Evolutionary conservation across 805 yeast genomes (phyloP).

Genomic region (Torulaspora franciscae): DNA sequence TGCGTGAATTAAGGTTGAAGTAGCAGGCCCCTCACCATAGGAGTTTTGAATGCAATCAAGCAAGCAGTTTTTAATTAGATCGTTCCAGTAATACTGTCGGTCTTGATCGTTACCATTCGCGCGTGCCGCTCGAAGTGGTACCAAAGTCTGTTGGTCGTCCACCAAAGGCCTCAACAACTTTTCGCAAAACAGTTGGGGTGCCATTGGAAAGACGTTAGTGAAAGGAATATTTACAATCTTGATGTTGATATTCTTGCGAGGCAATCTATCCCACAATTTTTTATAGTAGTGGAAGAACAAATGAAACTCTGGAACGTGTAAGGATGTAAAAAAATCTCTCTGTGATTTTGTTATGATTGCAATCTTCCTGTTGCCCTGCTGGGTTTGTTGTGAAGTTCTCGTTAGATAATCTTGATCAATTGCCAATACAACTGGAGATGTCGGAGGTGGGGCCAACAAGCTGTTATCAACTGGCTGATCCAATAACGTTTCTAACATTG

Average conservation of each 20-base stretch:
- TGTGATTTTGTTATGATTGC: conserved; percentile 27
- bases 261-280: conserved; percentile 32
- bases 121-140: conserved; percentile 15
- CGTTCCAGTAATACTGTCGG: conserved; percentile 29
- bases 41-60: conserved; percentile 6
- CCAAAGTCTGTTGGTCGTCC: conserved; percentile 31
- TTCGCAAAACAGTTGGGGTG: conserved; percentile 28
- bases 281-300: conserved; percentile 30
- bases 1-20: background rate
- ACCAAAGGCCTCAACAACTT: conserved; percentile 12
- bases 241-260: conserved; percentile 27
- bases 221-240: conserved; percentile 34
- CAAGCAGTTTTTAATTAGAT: conserved; percentile 22
- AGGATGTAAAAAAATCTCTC: conserved; percentile 20
- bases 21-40: background rate
- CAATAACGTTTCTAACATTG: conserved; percentile 28
- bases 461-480: conserved; percentile 19
- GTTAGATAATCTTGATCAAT: conserved; percentile 25
- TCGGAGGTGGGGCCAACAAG: conserved; percentile 34
- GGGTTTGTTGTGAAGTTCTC: conserved; percentile 13
- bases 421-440: conserved; percentile 28
- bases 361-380: conserved; percentile 15
- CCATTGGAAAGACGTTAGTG: conserved; percentile 32
- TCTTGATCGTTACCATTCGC: conserved; percentile 1
- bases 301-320: conserved; percentile 31